Evolutionary conservation across 2,329 filamentous ascomycete genomes (phyloP).

Genomic region (Tolypocladium endophyticum): DNA sequence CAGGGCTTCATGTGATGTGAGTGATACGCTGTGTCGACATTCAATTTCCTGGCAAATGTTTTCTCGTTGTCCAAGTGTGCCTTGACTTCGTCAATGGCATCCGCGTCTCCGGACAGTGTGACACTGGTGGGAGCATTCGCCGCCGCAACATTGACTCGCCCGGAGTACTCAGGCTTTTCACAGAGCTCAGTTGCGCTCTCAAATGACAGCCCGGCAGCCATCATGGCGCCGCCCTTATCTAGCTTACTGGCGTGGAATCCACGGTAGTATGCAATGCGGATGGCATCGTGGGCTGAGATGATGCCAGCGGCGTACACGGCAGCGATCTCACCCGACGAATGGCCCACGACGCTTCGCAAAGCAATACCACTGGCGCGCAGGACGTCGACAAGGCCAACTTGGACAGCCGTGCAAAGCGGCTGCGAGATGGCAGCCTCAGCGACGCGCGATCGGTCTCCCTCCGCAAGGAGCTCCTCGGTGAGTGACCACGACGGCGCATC

Average conservation of each 20-base stretch:
- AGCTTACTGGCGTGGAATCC: constrained; percentile 3
- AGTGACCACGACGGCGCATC: constrained; percentile 2
- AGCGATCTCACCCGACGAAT: constrained; percentile 21
- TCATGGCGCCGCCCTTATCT: constrained; percentile 4
- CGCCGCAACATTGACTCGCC: constrained; percentile 11
- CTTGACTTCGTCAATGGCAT: not conserved
- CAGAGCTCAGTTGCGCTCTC: constrained; percentile 2
- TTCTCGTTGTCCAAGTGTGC: not conserved
- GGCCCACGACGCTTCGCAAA: constrained; percentile 25
- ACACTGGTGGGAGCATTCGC: constrained; percentile 2
- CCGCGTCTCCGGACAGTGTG: not conserved
- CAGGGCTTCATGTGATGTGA: not conserved
- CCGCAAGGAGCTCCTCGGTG: not conserved
- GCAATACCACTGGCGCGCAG: constrained; percentile 17
- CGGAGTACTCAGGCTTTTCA: not conserved
- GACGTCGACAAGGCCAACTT: constrained; percentile 24
- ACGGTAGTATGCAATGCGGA: constrained; percentile 9
- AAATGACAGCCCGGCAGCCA: constrained; percentile 9
- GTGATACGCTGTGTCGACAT: not conserved
- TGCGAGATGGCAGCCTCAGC: constrained; percentile 11
- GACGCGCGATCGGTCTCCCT: not conserved
- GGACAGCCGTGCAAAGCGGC: constrained; percentile 18
- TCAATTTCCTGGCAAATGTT: not conserved
- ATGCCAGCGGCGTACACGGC: constrained; percentile 15
- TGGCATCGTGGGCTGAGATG: constrained; percentile 6